Percentiles rank a stretch among this genome's conserved stretches.
These are phyloP conservation scores for Citrullus mucosospermus DNA, from an alignment of 306 rosid genomes.

Conservation along the genomic window DNA sequence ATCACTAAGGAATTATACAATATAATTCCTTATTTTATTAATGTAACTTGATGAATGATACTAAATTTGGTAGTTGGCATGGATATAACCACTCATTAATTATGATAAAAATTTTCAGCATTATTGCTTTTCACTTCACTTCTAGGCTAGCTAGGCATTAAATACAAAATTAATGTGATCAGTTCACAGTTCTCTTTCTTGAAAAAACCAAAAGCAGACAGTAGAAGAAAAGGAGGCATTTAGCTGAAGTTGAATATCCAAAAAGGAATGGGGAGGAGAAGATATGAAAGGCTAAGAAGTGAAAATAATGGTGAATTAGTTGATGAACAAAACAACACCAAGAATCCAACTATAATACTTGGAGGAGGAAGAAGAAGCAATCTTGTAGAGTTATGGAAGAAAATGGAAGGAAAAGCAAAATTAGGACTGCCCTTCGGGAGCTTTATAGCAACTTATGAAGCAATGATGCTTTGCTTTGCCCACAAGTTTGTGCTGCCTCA, in stretches of 20 bases:
- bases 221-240: not conserved
- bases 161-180: too few species aligned
- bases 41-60: too few species aligned
- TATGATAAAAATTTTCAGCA: too few species aligned
- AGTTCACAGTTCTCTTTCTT: too few species aligned
- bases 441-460: not conserved
- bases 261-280: not conserved
- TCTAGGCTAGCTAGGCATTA: too few species aligned
- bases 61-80: too few species aligned
- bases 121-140: too few species aligned
- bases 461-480: constrained; percentile 3
- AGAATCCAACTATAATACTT: not conserved
- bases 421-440: not conserved
- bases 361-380: not conserved
- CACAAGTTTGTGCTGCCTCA: not conserved
- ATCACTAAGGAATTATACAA: too few species aligned
- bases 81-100: too few species aligned
- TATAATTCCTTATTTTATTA: too few species aligned
- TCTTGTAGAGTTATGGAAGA: not conserved
- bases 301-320: not conserved
- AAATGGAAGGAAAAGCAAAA: not conserved
- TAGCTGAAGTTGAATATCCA: too few species aligned
- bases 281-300: not conserved
- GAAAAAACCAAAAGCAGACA: not conserved
- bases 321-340: not conserved